Base-by-base conservation (phyloP, 208 protist genomes). In the Acanthamoeba castellanii region DNA sequence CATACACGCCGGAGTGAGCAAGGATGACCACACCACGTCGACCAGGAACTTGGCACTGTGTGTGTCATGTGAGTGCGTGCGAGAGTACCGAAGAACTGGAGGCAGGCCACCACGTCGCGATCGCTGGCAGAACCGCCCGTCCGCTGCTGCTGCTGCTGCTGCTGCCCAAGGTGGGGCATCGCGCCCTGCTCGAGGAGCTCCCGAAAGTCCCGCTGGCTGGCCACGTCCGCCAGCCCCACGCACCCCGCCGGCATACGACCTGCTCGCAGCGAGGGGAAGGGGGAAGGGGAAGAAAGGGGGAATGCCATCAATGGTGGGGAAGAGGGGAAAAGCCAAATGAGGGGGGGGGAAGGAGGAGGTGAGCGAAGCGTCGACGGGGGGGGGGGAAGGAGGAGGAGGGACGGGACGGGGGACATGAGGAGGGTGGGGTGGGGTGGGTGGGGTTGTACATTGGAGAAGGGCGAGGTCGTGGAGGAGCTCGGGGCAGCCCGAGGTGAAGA, bases 31-130 rank as follows among this genome's bases (percentile, higher is more conserved):
- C 0, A 0, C 37, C 37, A 42, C 37, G n/a, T n/a, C n/a, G n/a
- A n/a, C n/a, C n/a, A n/a, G 37, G 37, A 42, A 42, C 37, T 42
- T 42, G 37, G 37, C 37, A 4, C 37, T 42, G 37, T 2, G 37
- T 42, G 37, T 42, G 37, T 42, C 37, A 42, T 42, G 37, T 42
- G 37, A 42, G 37, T 42, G 37, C 37, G 37, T 42, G 37, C 37
- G 37, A 42, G 2, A 42, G 37, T 78, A 78, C 70, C 70, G 70
- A 78, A 78, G 16, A 78, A 78, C 70, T 78, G 70, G 32, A 78
- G 70, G 34, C 70, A 78, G 8, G 70, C 70, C 70, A 78, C 70
- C n/a, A 78, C 70, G 34, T 78, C 70, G 8, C 25, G 70, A 78
- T 78, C 70, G 32, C 70, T 64, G 57, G 22, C 57, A 20, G 22